Evolutionary conservation across 1,284 basidiomycete species (phyloP).

Genomic region (Agaricales sp.): DNA sequence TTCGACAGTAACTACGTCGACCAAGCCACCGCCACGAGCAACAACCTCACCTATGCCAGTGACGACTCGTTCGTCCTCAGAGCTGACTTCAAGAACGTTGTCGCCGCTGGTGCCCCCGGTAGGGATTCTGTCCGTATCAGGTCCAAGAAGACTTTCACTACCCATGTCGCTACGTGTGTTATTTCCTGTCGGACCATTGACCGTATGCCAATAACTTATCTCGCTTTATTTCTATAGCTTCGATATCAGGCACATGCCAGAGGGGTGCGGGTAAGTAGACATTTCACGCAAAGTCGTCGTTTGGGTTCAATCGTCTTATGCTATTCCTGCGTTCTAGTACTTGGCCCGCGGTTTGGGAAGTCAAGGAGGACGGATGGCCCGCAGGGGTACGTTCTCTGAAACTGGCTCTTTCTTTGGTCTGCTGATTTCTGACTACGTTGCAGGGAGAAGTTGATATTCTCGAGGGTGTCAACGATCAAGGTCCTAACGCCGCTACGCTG

Average conservation of each 20-base stretch:
- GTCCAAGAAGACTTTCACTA: constrained; percentile 32
- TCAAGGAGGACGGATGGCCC: no score
- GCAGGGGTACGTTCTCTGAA: no score
- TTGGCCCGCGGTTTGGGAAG: constrained; percentile 50
- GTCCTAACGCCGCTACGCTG: no score
- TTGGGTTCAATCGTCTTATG: background rate
- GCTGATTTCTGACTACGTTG: no score
- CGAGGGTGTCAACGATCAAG: no score
- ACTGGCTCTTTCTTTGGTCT: no score
- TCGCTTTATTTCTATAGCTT: constrained; percentile 8
- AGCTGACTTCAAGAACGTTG: constrained; percentile 32
- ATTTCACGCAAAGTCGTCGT: background rate
- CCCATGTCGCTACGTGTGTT: constrained; percentile 39
- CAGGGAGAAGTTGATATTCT: no score
- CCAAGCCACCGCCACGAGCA: constrained; percentile 8
- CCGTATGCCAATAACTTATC: no score
- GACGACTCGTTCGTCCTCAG: constrained; percentile 18
- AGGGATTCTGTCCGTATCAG: constrained; percentile 38
- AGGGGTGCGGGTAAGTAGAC: constrained; percentile 15
- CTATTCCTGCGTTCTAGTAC: constrained; percentile 19
- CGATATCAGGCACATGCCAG: constrained; percentile 19
- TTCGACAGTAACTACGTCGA: constrained; percentile 12
- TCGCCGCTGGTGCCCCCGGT: constrained; percentile 33
- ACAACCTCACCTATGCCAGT: constrained; percentile 14
- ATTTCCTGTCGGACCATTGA: constrained; percentile 4